phyloP scores from a whole-genome alignment of 148 eudicot species.

The Persicaria tinctoria region DNA sequence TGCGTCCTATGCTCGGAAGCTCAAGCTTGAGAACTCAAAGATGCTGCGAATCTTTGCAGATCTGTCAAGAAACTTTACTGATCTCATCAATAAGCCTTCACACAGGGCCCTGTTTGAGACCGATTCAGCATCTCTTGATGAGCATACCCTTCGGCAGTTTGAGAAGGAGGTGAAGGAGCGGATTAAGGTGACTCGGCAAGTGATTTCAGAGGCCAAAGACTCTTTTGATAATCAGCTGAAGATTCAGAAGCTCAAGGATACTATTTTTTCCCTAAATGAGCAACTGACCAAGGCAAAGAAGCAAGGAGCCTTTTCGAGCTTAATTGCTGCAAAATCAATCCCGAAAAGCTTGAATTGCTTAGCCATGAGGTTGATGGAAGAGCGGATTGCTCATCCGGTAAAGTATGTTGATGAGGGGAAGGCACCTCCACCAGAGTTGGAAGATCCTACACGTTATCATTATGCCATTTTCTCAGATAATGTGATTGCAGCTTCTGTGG shows the following conservation, averaged over 20 bases:
- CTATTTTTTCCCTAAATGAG: slow-evolving; percentile 73
- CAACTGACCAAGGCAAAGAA: slow-evolving; percentile 79
- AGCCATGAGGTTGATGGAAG: slow-evolving; percentile 89
- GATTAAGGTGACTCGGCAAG: slow-evolving; percentile 74
- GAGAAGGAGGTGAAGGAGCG: slow-evolving; percentile 93
- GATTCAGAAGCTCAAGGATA: slow-evolving; percentile 90
- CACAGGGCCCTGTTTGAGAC: slow-evolving; percentile 39
- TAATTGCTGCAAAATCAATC: slow-evolving; percentile 93
- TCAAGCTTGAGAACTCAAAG: slow-evolving; percentile 53
- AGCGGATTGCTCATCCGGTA: slow-evolving; percentile 66
- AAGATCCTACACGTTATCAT: slow-evolving; percentile 81
- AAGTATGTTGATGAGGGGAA: slow-evolving; percentile 74
- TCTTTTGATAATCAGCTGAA: slow-evolving; percentile 89
- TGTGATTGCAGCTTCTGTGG: slow-evolving; percentile 88
- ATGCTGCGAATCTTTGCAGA: slow-evolving; percentile 49
- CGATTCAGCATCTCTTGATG: slow-evolving; percentile 54
- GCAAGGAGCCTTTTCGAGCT: slow-evolving; percentile 92
- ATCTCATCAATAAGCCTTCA: slow-evolving; percentile 30
- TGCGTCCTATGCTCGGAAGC: slow-evolving; percentile 53
- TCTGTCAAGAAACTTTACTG: slow-evolving; percentile 45
- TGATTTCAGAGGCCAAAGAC: slow-evolving; percentile 81
- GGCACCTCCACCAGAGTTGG: slow-evolving; percentile 51
- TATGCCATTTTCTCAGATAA: slow-evolving; percentile 91
- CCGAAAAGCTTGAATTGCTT: slow-evolving; percentile 89
- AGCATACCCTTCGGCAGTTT: slow-evolving; percentile 48